phyloP scores from a whole-genome alignment of 805 yeast genomes.

The Ogataea minuta region DNA sequence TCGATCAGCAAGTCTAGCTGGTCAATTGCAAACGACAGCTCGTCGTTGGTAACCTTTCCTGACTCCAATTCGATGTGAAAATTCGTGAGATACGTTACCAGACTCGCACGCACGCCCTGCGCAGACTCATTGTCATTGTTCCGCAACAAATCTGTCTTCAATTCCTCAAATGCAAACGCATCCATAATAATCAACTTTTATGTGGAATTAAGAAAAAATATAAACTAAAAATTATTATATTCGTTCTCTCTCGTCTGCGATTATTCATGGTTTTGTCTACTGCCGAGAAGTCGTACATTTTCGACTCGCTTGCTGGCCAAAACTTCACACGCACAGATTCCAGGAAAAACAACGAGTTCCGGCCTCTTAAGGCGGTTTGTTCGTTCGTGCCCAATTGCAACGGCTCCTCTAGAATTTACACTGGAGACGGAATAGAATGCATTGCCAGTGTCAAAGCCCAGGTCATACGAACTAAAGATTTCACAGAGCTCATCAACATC shows the following conservation, averaged over 20 bases:
- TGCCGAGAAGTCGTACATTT: slow-evolving; percentile 72
- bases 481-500: slow-evolving; percentile 58
- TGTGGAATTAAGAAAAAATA: slow-evolving; percentile 3
- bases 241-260: neutral
- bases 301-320: slow-evolving; percentile 69
- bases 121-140: slow-evolving; percentile 17
- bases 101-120: slow-evolving; percentile 12
- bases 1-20: slow-evolving; percentile 27
- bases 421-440: slow-evolving; percentile 90
- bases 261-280: slow-evolving; percentile 66
- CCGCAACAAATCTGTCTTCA: slow-evolving; percentile 18
- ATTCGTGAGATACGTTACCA: slow-evolving; percentile 20
- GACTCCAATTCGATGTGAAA: slow-evolving; percentile 14
- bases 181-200: slow-evolving; percentile 15
- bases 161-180: slow-evolving; percentile 14
- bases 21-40: slow-evolving; percentile 19
- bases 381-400: slow-evolving; percentile 83
- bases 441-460: slow-evolving; percentile 87
- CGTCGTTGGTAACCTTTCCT: slow-evolving; percentile 17
- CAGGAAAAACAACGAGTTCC: slow-evolving; percentile 65
- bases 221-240: slow-evolving; percentile 1
- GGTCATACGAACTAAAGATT: slow-evolving; percentile 50
- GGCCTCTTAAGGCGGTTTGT: slow-evolving; percentile 82
- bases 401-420: slow-evolving; percentile 86
- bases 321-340: slow-evolving; percentile 75